A percentile compares a stretch with the other conserved stretches of the same genome.
phyloP scores from a whole-genome alignment of 495 filamentous ascomycete species.

The Hypoxylon fragiforme region DNA sequence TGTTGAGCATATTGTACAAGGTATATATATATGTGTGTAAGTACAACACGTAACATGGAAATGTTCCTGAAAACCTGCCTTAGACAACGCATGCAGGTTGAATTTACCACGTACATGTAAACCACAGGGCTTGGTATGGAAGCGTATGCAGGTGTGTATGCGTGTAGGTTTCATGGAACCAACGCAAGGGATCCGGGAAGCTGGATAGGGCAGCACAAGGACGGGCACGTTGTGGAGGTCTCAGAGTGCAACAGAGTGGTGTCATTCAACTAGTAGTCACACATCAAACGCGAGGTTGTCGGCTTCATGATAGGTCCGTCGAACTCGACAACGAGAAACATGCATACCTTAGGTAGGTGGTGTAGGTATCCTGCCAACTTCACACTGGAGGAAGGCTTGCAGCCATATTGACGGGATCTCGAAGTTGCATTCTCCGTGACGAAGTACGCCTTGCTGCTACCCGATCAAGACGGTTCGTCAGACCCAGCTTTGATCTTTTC shows the following conservation, averaged over 20 bases:
- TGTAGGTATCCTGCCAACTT: too few species aligned
- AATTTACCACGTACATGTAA: conserved; percentile 1
- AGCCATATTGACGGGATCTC: conserved; percentile 23
- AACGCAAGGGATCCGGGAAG: conserved; percentile 29
- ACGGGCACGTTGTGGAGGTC: conserved; percentile 22
- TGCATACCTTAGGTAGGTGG: conserved; percentile 13
- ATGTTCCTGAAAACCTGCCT: background rate
- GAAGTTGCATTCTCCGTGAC: conserved; percentile 24
- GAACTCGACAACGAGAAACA: conserved; percentile 22
- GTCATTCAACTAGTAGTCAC: conserved; percentile 20
- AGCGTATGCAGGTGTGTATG: conserved; percentile 13
- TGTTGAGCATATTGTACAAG: conserved; percentile 1
- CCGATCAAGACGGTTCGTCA: conserved; percentile 8
- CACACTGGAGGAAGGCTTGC: background rate
- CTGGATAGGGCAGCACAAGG: conserved; percentile 31
- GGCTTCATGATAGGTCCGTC: conserved; percentile 24
- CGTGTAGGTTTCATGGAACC: conserved; percentile 26
- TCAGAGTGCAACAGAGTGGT: conserved; percentile 14
- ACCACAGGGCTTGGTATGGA: conserved; percentile 15
- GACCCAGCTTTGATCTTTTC: too few species aligned
- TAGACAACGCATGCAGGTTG: background rate
- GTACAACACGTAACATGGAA: background rate
- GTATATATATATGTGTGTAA: too few species aligned
- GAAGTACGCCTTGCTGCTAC: conserved; percentile 11
- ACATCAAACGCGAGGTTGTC: conserved; percentile 25